Base-by-base conservation (phyloP, 768 basidiomycete species). In the Cystobasidium tubakii region DNA sequence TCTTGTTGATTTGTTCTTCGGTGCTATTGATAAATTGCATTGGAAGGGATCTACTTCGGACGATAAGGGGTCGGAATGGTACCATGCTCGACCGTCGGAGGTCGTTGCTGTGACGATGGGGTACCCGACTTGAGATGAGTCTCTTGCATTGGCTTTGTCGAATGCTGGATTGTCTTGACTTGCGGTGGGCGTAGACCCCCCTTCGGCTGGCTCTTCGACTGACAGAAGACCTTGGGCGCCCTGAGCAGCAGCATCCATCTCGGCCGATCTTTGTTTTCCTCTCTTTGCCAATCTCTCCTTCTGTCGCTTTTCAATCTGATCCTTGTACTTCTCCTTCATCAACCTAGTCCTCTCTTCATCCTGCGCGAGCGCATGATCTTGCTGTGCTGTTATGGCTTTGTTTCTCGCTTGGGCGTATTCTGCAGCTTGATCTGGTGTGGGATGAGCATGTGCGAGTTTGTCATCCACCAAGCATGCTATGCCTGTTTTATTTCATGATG, bases 391-490 rank as follows among this genome's bases (percentile, higher is more conserved):
- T 79, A n/a, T 80, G 81, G 46, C 46, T n/a, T 54, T 43, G 3
- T 50, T 34, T 53, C 53, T 60, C 17, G 57, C 33, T 60, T 27
- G 9, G 36, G 42, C 42, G 53, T 74, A 78, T 1, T 46, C 62
- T 0, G 55, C 15, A 0, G 78, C 78, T 36, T 82, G 80, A 9
- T 15, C 54, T 44, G 46, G 78, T 27, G 75, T 77, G 4, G 73
- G 57, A 60, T 27, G 25, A 12, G 57, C 39, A 77, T 83, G 80
- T 87, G 88, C 87, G 13, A 75, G 81, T 21, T 83, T 83, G 76
- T 96, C 89, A 79, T 93, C 87, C 25, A 95, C 82, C 9, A 98
- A 83, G 29, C 88, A 84, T 1, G 90, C 92, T 17, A 89, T 82
- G 36, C 87, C 94, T 96, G 78, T 1, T 36, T 39, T 15, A 39